phyloP scores from a whole-genome alignment of 2,329 filamentous ascomycete species.

The Sporothrix inflata region DNA sequence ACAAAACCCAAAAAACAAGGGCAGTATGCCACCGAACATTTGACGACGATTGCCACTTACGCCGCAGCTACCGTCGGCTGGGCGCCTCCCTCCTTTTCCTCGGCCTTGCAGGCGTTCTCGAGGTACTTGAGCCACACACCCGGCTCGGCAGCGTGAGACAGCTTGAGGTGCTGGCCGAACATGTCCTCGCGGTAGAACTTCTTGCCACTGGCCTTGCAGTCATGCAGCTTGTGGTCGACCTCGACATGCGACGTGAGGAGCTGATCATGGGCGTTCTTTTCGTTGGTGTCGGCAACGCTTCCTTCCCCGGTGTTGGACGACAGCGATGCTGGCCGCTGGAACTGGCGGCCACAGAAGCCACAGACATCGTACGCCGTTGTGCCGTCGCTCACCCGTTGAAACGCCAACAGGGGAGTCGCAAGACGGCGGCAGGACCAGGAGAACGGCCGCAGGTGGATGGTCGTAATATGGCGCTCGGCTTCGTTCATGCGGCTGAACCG shows the following conservation, averaged over 20 bases:
- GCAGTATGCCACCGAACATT: background rate
- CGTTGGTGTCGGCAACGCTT: background rate
- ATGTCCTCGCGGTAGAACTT: slow-evolving; percentile 36
- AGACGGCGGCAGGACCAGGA: slow-evolving; percentile 35
- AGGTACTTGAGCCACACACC: slow-evolving; percentile 36
- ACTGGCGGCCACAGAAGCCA: slow-evolving; percentile 34
- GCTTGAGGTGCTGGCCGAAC: slow-evolving; percentile 35
- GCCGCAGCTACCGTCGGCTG: background rate
- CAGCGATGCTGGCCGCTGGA: slow-evolving; percentile 11
- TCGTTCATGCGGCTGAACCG: slow-evolving; percentile 36
- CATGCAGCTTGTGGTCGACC: slow-evolving; percentile 33
- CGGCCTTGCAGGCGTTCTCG: slow-evolving; percentile 33
- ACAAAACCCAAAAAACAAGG: background rate
- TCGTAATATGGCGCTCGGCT: slow-evolving; percentile 35
- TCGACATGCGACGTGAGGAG: slow-evolving; percentile 28
- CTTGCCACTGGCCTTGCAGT: slow-evolving; percentile 33
- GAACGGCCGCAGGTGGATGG: slow-evolving; percentile 33
- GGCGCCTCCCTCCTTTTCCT: slow-evolving; percentile 28
- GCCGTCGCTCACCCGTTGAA: slow-evolving; percentile 31
- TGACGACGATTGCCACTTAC: background rate
- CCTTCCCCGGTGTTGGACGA: background rate
- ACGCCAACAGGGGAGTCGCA: slow-evolving; percentile 29
- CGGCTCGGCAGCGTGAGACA: slow-evolving; percentile 34
- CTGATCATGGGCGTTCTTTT: background rate
- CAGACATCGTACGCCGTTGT: slow-evolving; percentile 30